Base-by-base conservation (phyloP, 805 yeast species). In the Hyphopichia homilentoma region DNA sequence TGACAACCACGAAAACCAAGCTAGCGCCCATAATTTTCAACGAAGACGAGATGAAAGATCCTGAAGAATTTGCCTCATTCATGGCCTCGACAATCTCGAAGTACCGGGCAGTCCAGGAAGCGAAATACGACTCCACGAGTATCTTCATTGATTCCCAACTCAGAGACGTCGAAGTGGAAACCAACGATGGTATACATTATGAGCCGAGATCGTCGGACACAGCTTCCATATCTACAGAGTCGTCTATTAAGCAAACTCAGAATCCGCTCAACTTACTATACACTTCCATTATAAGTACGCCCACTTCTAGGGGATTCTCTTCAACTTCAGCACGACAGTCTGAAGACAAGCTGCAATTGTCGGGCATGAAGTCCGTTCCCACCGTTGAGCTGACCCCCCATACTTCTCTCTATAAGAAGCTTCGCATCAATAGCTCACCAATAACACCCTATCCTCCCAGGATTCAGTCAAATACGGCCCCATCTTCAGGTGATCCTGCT, bases 401-500 rank as follows among this genome's bases (percentile, higher is more conserved):
- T 36, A 47, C 55, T 5, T 57, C 68, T 8, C 69, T 60, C 39
- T 66, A 57, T 44, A 67, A 67, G 36, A 67, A 67, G 35, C 51
- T 67, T 16, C 52, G 73, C 16, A 67, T 67, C 30, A 61, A 55
- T 34, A 68, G 68, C 1, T 46, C 55, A 4, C 65, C 66, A 13
- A 54, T 58, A 21, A 54, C 61, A 1, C 48, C 58, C 7, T 51
- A 43, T n/a, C n/a, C n/a, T n/a, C n/a, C n/a, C n/a, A n/a, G n/a
- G n/a, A n/a, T n/a, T n/a, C n/a, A n/a, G n/a, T n/a, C n/a, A n/a
- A n/a, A n/a, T n/a, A n/a, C n/a, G n/a, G n/a, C n/a, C n/a, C n/a
- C n/a, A n/a, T n/a, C n/a, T n/a, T n/a, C n/a, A n/a, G n/a, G n/a
- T n/a, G n/a, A n/a, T n/a, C n/a, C n/a, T n/a, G n/a, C n/a, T n/a